These are phyloP conservation scores for Neoboletus magnificus DNA, from an alignment of 768 basidiomycete genomes.

Conservation along the genomic window DNA sequence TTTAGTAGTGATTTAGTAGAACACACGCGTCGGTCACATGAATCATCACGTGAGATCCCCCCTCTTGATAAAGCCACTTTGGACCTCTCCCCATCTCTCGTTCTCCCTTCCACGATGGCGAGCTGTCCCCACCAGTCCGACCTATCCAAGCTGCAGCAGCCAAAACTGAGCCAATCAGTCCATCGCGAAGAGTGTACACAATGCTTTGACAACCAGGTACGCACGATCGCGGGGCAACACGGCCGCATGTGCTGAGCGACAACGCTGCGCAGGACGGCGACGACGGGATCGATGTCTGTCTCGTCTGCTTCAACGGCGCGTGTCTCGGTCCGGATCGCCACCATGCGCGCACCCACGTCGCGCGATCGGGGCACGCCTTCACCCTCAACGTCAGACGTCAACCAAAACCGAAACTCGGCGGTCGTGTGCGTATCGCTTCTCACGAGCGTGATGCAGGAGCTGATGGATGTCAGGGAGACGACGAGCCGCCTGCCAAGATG, in stretches of 20 bases:
- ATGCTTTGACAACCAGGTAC: conserved; percentile 91
- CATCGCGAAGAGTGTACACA: conserved; percentile 95
- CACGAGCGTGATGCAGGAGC: not conserved
- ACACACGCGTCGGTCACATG: not conserved
- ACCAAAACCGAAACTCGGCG: conserved; percentile 53
- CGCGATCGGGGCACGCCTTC: conserved; percentile 70
- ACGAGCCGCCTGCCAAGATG: conserved; percentile 85
- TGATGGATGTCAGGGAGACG: conserved; percentile 50
- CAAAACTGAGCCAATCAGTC: conserved; percentile 66
- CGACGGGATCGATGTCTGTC: conserved; percentile 82
- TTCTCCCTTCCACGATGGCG: conserved; percentile 15
- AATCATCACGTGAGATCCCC: conserved; percentile 2
- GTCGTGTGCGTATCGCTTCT: conserved; percentile 53
- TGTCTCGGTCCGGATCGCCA: conserved; percentile 62
- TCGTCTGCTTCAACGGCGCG: conserved; percentile 92
- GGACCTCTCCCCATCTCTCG: no score
- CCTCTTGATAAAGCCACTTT: not conserved
- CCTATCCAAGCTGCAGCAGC: conserved; percentile 49
- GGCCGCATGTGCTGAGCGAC: not conserved
- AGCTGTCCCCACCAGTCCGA: conserved; percentile 53
- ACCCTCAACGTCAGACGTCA: conserved; percentile 79
- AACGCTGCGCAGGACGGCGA: conserved; percentile 61
- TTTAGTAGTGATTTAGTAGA: not conserved
- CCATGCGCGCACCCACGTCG: conserved; percentile 71
- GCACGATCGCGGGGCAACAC: conserved; percentile 4